Conservation (phyloP, 2,329 filamentous ascomycete species). For the Penicillium sp. region DNA sequence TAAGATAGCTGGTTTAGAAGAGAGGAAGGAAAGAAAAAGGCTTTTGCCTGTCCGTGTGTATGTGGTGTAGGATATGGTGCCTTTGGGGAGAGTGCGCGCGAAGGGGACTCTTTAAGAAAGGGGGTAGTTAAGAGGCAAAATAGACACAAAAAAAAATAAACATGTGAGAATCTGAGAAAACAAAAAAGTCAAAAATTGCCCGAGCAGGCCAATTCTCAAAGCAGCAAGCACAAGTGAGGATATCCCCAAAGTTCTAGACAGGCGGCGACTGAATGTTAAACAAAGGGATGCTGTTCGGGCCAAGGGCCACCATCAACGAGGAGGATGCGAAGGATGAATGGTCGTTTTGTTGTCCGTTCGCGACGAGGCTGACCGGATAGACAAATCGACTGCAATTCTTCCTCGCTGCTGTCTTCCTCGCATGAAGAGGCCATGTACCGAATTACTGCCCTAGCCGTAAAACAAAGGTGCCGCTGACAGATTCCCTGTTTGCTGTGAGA, state of each 20-base stretch:
- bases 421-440: constrained; percentile 4
- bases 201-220: constrained; percentile 1
- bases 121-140: constrained; percentile 23
- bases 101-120: constrained; percentile 19
- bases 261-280: too few species aligned
- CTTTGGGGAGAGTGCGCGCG: constrained; percentile 23
- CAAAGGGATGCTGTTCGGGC: not conserved
- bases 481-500: constrained; percentile 2
- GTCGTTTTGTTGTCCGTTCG: constrained; percentile 6
- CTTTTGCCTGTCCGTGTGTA: constrained; percentile 20
- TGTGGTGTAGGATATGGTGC: constrained; percentile 16
- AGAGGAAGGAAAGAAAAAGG: constrained; percentile 8
- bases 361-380: constrained; percentile 7
- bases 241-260: too few species aligned
- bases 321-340: not conserved
- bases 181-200: constrained; percentile 14
- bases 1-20: constrained; percentile 20
- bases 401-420: not conserved
- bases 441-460: constrained; percentile 1
- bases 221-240: constrained; percentile 2
- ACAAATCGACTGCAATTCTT: constrained; percentile 2
- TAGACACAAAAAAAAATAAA: constrained; percentile 20
- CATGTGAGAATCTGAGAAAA: constrained; percentile 23
- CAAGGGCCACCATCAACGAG: not conserved
- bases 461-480: constrained; percentile 1